Percentiles rank a stretch among this genome's conserved stretches.
Evolutionary conservation across 305 asterid genomes (phyloP).

Genomic region (Plantago lanceolata): DNA sequence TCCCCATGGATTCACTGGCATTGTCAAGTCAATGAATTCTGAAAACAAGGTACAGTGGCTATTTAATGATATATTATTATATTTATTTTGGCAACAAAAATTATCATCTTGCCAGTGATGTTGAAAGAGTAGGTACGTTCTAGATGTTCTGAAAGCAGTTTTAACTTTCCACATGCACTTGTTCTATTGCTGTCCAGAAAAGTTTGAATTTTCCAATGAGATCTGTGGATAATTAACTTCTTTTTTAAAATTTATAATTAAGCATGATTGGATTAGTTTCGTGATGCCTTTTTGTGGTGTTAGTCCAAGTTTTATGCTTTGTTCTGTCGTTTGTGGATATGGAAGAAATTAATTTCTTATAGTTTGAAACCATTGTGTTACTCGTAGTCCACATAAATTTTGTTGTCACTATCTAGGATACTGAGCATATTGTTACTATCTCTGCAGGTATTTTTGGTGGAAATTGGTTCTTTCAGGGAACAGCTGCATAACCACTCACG

Average conservation of each 20-base stretch:
- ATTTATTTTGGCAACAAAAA: conserved; percentile 4
- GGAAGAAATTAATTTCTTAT: conserved; percentile 9
- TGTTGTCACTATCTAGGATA: conserved; percentile 19
- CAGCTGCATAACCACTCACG: conserved; percentile 50
- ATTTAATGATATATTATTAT: neutral
- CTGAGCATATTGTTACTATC: conserved; percentile 29
- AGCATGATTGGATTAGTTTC: neutral
- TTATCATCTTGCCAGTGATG: conserved; percentile 15
- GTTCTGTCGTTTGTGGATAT: neutral
- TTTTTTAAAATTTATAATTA: neutral
- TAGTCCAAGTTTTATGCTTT: conserved; percentile 3
- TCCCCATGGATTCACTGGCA: conserved; percentile 32
- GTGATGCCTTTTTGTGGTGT: neutral
- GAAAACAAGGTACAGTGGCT: conserved; percentile 52
- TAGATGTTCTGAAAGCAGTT: conserved; percentile 15
- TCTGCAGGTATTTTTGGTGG: conserved; percentile 52
- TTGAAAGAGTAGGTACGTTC: neutral
- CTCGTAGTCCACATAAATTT: conserved; percentile 16
- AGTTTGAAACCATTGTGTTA: conserved; percentile 15
- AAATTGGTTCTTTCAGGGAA: conserved; percentile 52
- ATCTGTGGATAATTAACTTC: neutral
- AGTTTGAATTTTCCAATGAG: neutral
- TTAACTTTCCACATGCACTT: conserved; percentile 11
- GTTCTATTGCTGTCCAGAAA: conserved; percentile 4
- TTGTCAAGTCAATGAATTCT: conserved; percentile 32